Percentiles rank a stretch among this genome's conserved stretches.
These are phyloP conservation scores for Trifolium repens DNA, from an alignment of 306 rosid species.

Conservation along the genomic window DNA sequence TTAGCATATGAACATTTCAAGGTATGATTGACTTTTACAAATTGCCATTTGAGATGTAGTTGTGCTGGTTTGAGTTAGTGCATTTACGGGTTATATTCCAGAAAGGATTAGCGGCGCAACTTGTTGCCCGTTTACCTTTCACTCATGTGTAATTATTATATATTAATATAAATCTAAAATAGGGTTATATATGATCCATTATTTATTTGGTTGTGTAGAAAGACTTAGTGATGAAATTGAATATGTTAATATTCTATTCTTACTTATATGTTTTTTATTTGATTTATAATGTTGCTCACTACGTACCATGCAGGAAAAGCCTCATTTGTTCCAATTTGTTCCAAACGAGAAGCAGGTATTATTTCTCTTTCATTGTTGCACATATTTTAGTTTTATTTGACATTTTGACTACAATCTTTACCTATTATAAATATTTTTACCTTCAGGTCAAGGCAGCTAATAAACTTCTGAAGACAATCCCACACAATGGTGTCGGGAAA, in stretches of 20 bases:
- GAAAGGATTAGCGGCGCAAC: too few relatives aligned
- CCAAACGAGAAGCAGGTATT: slow-evolving; percentile 97
- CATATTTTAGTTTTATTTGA: slow-evolving; percentile 27
- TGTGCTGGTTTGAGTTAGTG: slow-evolving; percentile 29
- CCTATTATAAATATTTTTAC: slow-evolving; percentile 25
- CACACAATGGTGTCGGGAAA: slow-evolving; percentile 60
- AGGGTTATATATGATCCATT: slow-evolving; percentile 21
- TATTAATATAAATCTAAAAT: too few relatives aligned
- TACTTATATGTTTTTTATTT: slow-evolving; percentile 17
- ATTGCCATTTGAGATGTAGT: slow-evolving; percentile 33
- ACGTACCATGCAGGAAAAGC: slow-evolving; percentile 79
- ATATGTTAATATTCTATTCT: slow-evolving; percentile 13
- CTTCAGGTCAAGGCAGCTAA: slow-evolving; percentile 91
- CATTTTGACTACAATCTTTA: slow-evolving; percentile 2
- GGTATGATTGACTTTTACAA: slow-evolving; percentile 54
- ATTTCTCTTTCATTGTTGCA: slow-evolving; percentile 29
- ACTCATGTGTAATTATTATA: too few relatives aligned
- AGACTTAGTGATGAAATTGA: slow-evolving; percentile 13
- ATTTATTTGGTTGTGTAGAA: slow-evolving; percentile 27
- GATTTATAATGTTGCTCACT: slow-evolving; percentile 18
- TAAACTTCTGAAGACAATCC: slow-evolving; percentile 71
- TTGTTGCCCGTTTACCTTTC: too few relatives aligned
- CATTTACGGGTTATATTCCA: slow-evolving; percentile 20
- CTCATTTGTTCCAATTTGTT: slow-evolving; percentile 90
- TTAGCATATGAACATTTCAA: slow-evolving; percentile 94